These are phyloP conservation scores for Centella asiatica DNA, from an alignment of 129 eudicot species.

Conservation along the genomic window DNA sequence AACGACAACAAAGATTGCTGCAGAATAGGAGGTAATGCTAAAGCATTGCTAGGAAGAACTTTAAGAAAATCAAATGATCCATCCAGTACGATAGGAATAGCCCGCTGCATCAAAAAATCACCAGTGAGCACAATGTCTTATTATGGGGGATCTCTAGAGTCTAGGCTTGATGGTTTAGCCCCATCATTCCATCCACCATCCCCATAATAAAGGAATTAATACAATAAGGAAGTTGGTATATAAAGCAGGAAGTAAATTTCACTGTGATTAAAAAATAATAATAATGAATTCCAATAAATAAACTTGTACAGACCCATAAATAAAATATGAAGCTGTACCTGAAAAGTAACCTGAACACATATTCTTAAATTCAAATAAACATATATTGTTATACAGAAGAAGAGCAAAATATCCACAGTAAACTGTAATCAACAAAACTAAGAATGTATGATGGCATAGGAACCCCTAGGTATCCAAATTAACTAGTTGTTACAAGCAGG, in stretches of 20 bases:
- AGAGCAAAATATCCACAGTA: not conserved
- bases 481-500: not conserved
- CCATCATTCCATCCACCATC: not conserved
- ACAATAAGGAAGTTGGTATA: not conserved
- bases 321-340: not conserved
- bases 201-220: not conserved
- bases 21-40: constrained; percentile 56
- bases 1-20: constrained; percentile 68
- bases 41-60: constrained; percentile 53
- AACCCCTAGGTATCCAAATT: not conserved
- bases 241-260: not conserved
- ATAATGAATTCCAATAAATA: no score
- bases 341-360: not conserved
- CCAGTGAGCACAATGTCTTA: constrained; percentile 6
- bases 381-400: not conserved
- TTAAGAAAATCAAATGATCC: constrained; percentile 79
- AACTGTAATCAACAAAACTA: not conserved
- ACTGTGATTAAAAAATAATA: not conserved
- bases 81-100: constrained; percentile 53
- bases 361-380: not conserved
- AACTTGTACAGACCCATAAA: not conserved
- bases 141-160: no score
- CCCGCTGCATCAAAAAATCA: constrained; percentile 48
- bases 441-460: not conserved
- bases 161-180: no score